phyloP scores from a whole-genome alignment of 2,329 filamentous ascomycete species.

The Aspergillus udagawae region DNA sequence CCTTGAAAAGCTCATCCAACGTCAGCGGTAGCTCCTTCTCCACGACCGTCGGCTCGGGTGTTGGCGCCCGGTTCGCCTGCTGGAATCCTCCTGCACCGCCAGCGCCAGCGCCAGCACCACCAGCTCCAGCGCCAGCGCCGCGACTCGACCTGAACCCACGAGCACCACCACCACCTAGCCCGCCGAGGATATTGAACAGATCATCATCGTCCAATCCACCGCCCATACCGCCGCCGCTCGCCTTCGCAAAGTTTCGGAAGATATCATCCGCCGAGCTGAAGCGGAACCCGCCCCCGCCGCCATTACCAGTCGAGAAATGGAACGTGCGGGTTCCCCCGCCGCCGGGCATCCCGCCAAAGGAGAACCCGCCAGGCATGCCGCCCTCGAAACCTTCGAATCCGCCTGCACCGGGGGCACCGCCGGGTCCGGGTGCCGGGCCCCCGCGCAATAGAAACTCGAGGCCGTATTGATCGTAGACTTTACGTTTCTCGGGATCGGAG shows the following conservation, averaged over 20 bases:
- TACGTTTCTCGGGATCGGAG: conserved; percentile 93
- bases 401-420: conserved; percentile 50
- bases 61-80: conserved; percentile 41
- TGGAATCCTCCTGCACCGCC: conserved; percentile 26
- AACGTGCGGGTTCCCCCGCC: conserved; percentile 47
- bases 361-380: conserved; percentile 53
- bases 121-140: conserved; percentile 11
- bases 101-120: neutral
- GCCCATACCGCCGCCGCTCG: conserved; percentile 46
- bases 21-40: conserved; percentile 77
- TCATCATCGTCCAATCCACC: conserved; percentile 53
- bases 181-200: conserved; percentile 50
- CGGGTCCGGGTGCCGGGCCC: conserved; percentile 63
- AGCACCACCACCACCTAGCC: conserved; percentile 34
- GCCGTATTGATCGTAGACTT: conserved; percentile 90
- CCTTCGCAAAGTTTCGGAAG: conserved; percentile 77
- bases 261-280: conserved; percentile 82
- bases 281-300: conserved; percentile 66
- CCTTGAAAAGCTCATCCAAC: conserved; percentile 83
- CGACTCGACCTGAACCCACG: conserved; percentile 29
- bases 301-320: conserved; percentile 47
- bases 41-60: conserved; percentile 85
- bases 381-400: conserved; percentile 59
- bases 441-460: conserved; percentile 88
- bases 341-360: conserved; percentile 49